These are phyloP conservation scores for Trichosporon ovoides DNA, from an alignment of 1,284 basidiomycete species.

Conservation along the genomic window DNA sequence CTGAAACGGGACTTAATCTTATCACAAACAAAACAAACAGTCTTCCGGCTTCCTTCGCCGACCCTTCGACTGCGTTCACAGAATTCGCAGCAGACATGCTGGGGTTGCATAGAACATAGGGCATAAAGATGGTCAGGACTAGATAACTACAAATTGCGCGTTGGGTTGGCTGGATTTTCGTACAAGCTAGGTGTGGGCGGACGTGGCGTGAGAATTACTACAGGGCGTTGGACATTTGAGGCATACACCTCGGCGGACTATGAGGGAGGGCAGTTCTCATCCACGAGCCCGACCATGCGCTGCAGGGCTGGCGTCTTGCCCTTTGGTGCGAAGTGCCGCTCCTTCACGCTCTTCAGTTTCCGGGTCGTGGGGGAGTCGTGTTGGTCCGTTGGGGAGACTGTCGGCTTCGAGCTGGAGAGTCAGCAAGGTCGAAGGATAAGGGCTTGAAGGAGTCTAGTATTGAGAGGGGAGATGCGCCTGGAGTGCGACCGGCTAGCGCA, in stretches of 20 bases:
- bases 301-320: neutral
- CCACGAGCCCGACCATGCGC: neutral
- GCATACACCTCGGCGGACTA: neutral
- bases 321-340: conserved; percentile 67
- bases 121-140: neutral
- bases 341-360: conserved; percentile 80
- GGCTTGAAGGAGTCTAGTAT: too few species aligned
- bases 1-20: too few species aligned
- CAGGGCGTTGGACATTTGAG: too few species aligned
- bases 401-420: conserved; percentile 62
- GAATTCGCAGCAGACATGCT: too few species aligned
- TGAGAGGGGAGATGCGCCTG: too few species aligned
- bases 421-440: too few species aligned
- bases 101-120: neutral
- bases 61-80: too few species aligned
- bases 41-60: too few species aligned
- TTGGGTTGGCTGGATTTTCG: neutral
- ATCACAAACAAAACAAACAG: too few species aligned
- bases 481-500: too few species aligned
- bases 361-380: conserved; percentile 85
- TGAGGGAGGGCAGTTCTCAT: conserved; percentile 2
- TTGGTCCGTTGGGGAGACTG: conserved; percentile 84
- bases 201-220: too few species aligned
- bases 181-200: neutral
- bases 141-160: conserved; percentile 2